Percentiles rank a stretch among this genome's conserved stretches.
phyloP scores from a whole-genome alignment of 2,329 filamentous ascomycete genomes.

The Claviceps digitariae region DNA sequence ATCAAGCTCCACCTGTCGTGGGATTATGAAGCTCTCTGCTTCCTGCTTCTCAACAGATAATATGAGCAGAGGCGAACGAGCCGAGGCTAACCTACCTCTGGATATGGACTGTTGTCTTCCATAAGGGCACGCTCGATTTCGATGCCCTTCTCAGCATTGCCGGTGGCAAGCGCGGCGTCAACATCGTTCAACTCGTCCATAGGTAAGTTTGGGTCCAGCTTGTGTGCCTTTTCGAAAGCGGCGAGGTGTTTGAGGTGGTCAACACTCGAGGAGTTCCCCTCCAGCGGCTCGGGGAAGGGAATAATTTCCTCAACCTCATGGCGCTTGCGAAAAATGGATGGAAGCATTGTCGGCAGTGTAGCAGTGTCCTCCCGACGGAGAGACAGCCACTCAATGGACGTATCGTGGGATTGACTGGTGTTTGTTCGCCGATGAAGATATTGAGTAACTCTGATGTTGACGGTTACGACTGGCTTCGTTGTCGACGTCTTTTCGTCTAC shows the following conservation, averaged over 20 bases:
- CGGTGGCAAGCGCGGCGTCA: constrained; percentile 40
- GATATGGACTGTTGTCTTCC: constrained; percentile 54
- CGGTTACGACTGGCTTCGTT: background rate
- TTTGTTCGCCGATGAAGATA: background rate
- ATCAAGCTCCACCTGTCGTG: background rate
- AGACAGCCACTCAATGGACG: background rate
- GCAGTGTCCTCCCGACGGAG: background rate
- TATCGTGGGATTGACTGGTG: background rate
- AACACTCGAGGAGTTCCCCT: constrained; percentile 26
- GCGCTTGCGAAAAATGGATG: constrained; percentile 30
- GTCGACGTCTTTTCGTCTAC: background rate
- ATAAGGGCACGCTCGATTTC: constrained; percentile 44
- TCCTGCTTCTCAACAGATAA: background rate
- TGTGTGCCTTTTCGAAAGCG: constrained; percentile 46
- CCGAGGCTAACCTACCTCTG: constrained; percentile 33
- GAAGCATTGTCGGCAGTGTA: constrained; percentile 14
- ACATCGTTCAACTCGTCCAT: constrained; percentile 47
- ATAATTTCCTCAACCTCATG: constrained; percentile 32
- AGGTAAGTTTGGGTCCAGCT: constrained; percentile 52
- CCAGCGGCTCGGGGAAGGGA: constrained; percentile 25
- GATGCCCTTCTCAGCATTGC: constrained; percentile 41
- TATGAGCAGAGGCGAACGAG: background rate
- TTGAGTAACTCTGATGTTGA: background rate
- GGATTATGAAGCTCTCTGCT: background rate
- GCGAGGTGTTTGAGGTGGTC: constrained; percentile 34